Evolutionary conservation across 1,284 basidiomycete species (phyloP), one percentile per base, ranked within the genome.

Genomic region (Gomphus bonarii): DNA sequence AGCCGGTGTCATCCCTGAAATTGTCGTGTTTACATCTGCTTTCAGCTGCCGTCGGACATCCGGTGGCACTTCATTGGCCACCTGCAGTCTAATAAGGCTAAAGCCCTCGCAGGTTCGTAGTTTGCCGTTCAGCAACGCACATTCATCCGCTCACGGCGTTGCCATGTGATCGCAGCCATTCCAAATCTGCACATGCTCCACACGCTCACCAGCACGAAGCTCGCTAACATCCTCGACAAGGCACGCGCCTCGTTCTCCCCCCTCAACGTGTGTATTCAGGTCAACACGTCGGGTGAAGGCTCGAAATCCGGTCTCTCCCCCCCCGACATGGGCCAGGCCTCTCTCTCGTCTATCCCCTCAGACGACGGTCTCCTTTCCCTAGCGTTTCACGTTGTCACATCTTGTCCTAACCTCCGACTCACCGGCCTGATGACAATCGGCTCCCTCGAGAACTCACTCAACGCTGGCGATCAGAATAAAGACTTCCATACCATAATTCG

Each of bases 361-460:
- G 14, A 22, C 48, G 33, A 50, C 59, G 9, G 61, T 78, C 73
- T 94, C 28, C 70, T 79, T 36, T 70, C 77, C 50, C 78, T 98
- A 16, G 93, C 90, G 1, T 72, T 69, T 46, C 81, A 90, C 64
- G 77, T 99, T 66, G 66, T 95, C 58, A 69, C 71, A 0, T 69
- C 76, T 31, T 99, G 95, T 67, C 87, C 89, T 0, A 75, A 73
- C 18, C 76, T 99, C 36, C 77, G 76, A 18, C 71, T 99, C 2
- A 79, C 84, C 44, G 97, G 95, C 3, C 72, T 99, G 42, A 99
- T 99, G 95, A 98, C 95, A 0, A 99, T 99, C 64, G 95, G 97
- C 1, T 83, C 92, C 3, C 77, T 88, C 56, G 77, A 83, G 46
- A 77, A 84, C 59, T 91, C 88, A 1, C 73, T 77, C 6, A 72